phyloP scores from a whole-genome alignment of 2,329 filamentous ascomycete genomes.

The Zymoseptoria pseudotritici region DNA sequence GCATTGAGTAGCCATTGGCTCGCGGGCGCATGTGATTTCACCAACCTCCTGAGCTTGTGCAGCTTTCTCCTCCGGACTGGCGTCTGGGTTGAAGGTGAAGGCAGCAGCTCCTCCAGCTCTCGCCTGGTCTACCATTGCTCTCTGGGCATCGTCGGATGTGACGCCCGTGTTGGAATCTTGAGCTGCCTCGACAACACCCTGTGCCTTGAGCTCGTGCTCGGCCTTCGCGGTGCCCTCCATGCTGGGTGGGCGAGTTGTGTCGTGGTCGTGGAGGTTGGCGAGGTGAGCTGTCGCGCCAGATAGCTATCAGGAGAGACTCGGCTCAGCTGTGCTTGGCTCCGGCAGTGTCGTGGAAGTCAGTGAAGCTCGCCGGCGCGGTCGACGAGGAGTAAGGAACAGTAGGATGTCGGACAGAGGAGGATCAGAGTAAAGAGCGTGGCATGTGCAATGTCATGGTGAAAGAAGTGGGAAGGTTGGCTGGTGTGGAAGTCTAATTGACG shows the following conservation, averaged over 20 bases:
- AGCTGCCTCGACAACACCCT: constrained; percentile 72
- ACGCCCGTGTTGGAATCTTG: constrained; percentile 61
- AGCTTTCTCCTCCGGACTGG: constrained; percentile 73
- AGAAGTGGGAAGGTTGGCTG: neutral
- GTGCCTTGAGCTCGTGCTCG: constrained; percentile 63
- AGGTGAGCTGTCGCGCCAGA: neutral
- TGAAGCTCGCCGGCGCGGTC: neutral
- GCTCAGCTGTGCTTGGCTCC: neutral
- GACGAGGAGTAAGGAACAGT: neutral
- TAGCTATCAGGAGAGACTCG: neutral
- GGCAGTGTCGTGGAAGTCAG: neutral
- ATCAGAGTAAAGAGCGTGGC: neutral
- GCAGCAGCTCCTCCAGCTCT: constrained; percentile 70
- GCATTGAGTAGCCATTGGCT: constrained; percentile 1
- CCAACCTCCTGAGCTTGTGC: constrained; percentile 65
- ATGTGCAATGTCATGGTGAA: neutral
- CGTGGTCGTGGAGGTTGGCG: neutral
- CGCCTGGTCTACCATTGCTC: constrained; percentile 68
- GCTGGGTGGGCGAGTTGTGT: neutral
- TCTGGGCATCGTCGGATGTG: constrained; percentile 63
- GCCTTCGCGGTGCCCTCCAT: neutral
- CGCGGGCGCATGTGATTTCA: neutral
- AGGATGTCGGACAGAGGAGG: neutral
- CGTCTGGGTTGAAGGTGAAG: constrained; percentile 81
- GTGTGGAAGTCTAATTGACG: neutral